phyloP scores from a whole-genome alignment of 768 basidiomycete species.

The Chalciporus piperatus region DNA sequence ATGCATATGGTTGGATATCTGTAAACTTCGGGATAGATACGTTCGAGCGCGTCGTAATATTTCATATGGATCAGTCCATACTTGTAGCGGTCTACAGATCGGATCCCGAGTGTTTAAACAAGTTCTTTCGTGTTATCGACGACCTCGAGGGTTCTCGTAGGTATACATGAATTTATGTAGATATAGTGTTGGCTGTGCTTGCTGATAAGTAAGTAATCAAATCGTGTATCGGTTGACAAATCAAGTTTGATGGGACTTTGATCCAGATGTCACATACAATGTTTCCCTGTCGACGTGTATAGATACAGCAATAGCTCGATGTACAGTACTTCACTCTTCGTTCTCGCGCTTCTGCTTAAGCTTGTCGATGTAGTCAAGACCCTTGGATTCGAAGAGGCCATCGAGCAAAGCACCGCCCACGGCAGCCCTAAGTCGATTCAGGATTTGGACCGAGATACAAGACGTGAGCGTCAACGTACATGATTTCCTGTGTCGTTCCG shows the following conservation, averaged over 20 bases:
- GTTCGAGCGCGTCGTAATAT: background rate
- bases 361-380: conserved; percentile 46
- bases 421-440: conserved; percentile 44
- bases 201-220: conserved; percentile 5
- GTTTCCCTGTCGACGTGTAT: too few species aligned
- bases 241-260: too few species aligned
- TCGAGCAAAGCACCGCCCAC: conserved; percentile 53
- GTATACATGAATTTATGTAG: conserved; percentile 8
- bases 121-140: background rate
- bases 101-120: too few species aligned
- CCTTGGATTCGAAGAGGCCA: conserved; percentile 55
- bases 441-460: too few species aligned
- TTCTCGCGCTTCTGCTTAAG: conserved; percentile 41
- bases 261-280: too few species aligned
- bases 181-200: conserved; percentile 8
- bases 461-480: too few species aligned
- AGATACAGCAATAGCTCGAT: too few species aligned
- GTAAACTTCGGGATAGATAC: background rate
- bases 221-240: background rate
- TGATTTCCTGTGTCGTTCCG: conserved; percentile 50
- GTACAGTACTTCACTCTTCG: too few species aligned
- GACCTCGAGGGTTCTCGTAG: background rate
- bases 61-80: too few species aligned
- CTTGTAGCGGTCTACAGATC: too few species aligned
- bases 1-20: too few species aligned